phyloP scores from a whole-genome alignment of 768 basidiomycete genomes.

The Lactarius tabidus region DNA sequence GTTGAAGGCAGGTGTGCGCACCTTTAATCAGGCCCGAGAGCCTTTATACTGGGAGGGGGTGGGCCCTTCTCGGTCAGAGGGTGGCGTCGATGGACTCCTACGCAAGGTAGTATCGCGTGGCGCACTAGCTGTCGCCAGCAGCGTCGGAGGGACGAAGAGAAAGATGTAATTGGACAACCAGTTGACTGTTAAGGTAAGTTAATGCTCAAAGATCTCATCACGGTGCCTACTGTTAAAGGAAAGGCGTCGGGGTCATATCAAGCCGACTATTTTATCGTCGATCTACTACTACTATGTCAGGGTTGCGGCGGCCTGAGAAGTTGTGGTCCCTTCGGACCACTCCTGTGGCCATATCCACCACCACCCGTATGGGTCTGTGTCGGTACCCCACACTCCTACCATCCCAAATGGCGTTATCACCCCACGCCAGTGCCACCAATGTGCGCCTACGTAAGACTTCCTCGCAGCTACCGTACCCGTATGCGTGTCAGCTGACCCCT shows the following conservation, averaged over 20 bases:
- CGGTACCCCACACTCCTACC: not conserved
- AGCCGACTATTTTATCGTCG: too few species aligned
- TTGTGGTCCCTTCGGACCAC: not conserved
- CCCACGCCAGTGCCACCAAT: not conserved
- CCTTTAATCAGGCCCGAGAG: too few species aligned
- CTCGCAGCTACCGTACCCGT: not conserved
- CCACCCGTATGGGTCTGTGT: not conserved
- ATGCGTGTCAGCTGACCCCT: not conserved
- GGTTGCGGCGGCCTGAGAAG: not conserved
- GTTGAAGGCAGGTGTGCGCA: too few species aligned
- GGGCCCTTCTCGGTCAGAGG: too few species aligned
- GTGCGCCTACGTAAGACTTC: not conserved
- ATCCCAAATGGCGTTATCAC: slow-evolving; percentile 16
- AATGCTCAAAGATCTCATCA: too few species aligned
- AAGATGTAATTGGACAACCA: not conserved
- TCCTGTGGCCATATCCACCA: slow-evolving; percentile 20
- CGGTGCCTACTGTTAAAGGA: not conserved
- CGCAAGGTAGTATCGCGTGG: too few species aligned
- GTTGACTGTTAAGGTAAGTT: too few species aligned
- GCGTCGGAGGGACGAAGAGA: not conserved
- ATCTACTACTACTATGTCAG: not conserved
- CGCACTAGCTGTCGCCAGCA: too few species aligned
- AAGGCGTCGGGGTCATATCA: not conserved
- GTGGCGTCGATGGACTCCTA: too few species aligned
- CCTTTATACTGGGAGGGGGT: too few species aligned